These are phyloP conservation scores for Calonectria pseudoturangicola DNA, from an alignment of 2,329 filamentous ascomycete genomes.

Conservation along the genomic window DNA sequence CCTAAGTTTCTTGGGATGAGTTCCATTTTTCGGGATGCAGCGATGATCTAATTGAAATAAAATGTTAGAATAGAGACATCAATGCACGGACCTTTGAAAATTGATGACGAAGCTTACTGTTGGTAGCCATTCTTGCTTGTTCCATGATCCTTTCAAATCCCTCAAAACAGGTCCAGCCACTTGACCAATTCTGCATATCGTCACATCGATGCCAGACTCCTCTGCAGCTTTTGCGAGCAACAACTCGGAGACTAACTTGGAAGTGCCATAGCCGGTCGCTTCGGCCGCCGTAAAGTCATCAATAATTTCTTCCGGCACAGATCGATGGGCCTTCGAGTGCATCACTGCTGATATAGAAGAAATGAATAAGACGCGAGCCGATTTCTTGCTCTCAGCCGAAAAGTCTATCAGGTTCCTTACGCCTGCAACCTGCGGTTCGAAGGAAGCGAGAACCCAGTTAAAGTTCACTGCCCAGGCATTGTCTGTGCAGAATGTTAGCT, in stretches of 20 bases:
- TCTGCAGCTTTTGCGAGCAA: constrained; percentile 6
- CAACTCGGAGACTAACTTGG: constrained; percentile 23
- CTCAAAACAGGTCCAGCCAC: constrained; percentile 11
- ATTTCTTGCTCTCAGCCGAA: background rate
- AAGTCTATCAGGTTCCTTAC: constrained; percentile 42
- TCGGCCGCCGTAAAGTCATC: background rate
- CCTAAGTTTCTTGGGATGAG: constrained; percentile 1
- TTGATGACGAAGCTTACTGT: background rate
- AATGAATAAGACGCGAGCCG: constrained; percentile 14
- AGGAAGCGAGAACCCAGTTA: constrained; percentile 41
- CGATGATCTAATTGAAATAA: constrained; percentile 2
- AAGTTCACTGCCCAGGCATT: constrained; percentile 50
- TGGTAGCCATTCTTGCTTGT: constrained; percentile 26
- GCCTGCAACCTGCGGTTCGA: constrained; percentile 44
- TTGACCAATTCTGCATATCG: constrained; percentile 24
- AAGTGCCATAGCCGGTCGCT: constrained; percentile 8
- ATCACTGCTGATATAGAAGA: background rate
- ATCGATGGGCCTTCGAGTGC: background rate
- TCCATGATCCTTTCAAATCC: constrained; percentile 7
- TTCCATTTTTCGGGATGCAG: background rate
- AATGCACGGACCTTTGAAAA: background rate
- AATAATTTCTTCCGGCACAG: background rate
- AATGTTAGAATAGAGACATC: background rate
- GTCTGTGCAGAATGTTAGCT: constrained; percentile 36
- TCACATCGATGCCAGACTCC: background rate